Percentiles rank a stretch among this genome's conserved stretches.
phyloP scores from a whole-genome alignment of 2,329 filamentous ascomycete species.

The Xylariaceae sp. region DNA sequence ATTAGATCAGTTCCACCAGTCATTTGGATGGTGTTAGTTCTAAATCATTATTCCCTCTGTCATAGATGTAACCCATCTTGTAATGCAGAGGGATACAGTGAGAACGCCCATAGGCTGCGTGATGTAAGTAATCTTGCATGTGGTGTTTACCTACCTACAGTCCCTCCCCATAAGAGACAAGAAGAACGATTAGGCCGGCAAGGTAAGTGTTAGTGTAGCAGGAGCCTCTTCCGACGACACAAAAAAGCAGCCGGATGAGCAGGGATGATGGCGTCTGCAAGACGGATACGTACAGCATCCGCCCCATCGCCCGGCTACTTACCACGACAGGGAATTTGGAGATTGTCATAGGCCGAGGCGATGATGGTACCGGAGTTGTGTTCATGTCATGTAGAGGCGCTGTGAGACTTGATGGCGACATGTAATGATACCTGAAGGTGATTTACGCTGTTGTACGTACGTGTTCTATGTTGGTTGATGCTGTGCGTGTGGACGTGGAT shows the following conservation, averaged over 20 bases:
- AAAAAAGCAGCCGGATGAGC: constrained; percentile 6
- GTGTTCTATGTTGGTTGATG: too few species aligned
- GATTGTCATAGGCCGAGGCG: constrained; percentile 2
- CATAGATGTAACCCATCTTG: background rate
- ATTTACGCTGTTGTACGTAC: constrained; percentile 8
- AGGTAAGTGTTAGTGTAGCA: constrained; percentile 9
- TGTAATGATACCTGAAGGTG: constrained; percentile 12
- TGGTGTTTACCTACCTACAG: background rate
- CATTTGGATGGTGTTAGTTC: too few species aligned
- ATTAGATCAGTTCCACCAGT: too few species aligned
- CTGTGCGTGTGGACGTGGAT: background rate
- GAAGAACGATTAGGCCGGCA: constrained; percentile 6
- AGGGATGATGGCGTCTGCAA: constrained; percentile 18
- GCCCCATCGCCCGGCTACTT: constrained; percentile 15
- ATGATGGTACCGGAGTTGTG: background rate
- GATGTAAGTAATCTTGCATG: constrained; percentile 11
- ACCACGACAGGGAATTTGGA: constrained; percentile 2
- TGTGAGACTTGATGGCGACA: constrained; percentile 12
- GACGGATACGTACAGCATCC: constrained; percentile 14
- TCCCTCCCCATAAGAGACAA: constrained; percentile 6
- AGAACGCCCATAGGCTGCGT: constrained; percentile 8
- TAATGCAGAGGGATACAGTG: background rate
- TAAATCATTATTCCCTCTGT: too few species aligned
- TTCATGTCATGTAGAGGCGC: too few species aligned
- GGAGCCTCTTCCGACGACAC: constrained; percentile 18